A percentile compares a stretch with the other conserved stretches of the same genome.
Evolutionary conservation across 192 early-diverging fungal species (phyloP).

Genomic region (Coemansia sp.): DNA sequence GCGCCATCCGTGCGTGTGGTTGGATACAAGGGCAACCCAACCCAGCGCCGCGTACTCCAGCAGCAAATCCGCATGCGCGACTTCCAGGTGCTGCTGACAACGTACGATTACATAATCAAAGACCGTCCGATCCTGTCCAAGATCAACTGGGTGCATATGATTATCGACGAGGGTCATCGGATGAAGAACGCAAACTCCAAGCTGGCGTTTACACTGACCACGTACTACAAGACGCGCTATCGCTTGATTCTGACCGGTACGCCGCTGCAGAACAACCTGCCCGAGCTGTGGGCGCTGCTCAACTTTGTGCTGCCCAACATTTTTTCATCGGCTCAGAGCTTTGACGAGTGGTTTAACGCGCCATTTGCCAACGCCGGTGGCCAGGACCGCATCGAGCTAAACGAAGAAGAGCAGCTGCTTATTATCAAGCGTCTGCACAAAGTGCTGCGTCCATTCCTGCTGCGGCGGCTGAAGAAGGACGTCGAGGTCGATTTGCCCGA

Average conservation of each 20-base stretch:
- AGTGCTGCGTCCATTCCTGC: conserved; percentile 93
- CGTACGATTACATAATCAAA: conserved; percentile 96
- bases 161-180: conserved; percentile 98
- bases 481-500: conserved; percentile 97
- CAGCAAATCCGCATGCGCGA: conserved; percentile 67
- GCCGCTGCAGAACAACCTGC: conserved; percentile 98
- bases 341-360: conserved; percentile 99
- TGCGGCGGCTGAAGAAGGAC: conserved; percentile 96
- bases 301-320: conserved; percentile 96
- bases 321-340: conserved; percentile 94
- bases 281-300: conserved; percentile 93
- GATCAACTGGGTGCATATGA: conserved; percentile 96
- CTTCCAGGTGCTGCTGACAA: conserved; percentile 96
- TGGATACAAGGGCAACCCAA: conserved; percentile 89
- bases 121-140: conserved; percentile 84
- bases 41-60: conserved; percentile 69
- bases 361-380: conserved; percentile 81
- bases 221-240: conserved; percentile 92
- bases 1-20: conserved; percentile 85
- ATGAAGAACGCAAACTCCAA: conserved; percentile 96
- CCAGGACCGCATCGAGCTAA: conserved; percentile 88
- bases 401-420: conserved; percentile 97
- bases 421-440: conserved; percentile 97
- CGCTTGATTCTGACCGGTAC: conserved; percentile 97
- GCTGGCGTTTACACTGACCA: conserved; percentile 79